Evolutionary conservation across 441 rosid genomes (phyloP).

Genomic region (Syzygium malaccense): DNA sequence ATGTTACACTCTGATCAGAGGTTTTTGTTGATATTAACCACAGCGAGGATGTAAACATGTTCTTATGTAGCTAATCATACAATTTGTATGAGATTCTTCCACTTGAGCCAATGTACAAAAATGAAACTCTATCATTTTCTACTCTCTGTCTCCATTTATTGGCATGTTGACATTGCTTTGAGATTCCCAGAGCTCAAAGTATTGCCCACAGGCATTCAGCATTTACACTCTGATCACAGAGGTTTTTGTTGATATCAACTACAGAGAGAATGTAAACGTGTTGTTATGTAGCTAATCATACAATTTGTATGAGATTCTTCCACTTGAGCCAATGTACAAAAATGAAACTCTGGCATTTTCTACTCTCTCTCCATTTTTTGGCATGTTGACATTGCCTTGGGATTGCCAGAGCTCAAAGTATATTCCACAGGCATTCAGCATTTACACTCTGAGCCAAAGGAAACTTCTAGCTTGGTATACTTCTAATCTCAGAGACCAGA

Average conservation of each 20-base stretch:
- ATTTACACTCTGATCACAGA: neutral
- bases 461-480: neutral
- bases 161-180: neutral
- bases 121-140: neutral
- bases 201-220: neutral
- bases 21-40: neutral
- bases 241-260: neutral
- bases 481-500: neutral
- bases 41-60: neutral
- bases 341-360: neutral
- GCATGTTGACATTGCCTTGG: neutral
- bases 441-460: neutral
- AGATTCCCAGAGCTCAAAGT: neutral
- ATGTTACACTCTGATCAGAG: neutral
- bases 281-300: neutral
- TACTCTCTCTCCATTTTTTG: neutral
- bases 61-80: neutral
- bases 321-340: neutral
- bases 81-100: neutral
- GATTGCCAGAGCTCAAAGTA: neutral
- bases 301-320: neutral
- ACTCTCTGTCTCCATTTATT: neutral
- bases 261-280: neutral
- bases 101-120: neutral
- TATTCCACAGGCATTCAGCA: neutral